A percentile compares a stretch with the other conserved stretches of the same genome.
phyloP scores from a whole-genome alignment of 306 rosid species.

The Sphenostylis stenocarpa region DNA sequence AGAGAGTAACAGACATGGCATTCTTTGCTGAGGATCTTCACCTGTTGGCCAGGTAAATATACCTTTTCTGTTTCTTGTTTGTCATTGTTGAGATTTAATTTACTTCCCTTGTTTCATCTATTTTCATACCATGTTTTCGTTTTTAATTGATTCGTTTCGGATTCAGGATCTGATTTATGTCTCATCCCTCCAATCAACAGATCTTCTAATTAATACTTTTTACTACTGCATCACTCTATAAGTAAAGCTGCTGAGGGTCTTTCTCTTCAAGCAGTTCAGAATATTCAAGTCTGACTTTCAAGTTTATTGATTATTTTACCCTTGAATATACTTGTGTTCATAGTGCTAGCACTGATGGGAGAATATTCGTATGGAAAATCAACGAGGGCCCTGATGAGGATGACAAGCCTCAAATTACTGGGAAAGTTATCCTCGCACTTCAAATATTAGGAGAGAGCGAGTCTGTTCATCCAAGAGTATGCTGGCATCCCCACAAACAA shows the following conservation, averaged over 20 bases:
- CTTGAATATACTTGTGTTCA: constrained; percentile 29
- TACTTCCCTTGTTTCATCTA: neutral
- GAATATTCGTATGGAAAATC: constrained; percentile 68
- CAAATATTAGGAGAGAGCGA: constrained; percentile 60
- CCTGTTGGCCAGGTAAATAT: constrained; percentile 68
- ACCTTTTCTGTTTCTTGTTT: constrained; percentile 20
- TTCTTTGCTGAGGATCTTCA: constrained; percentile 80
- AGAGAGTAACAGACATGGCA: constrained; percentile 78
- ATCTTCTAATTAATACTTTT: neutral
- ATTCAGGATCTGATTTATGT: neutral
- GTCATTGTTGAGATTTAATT: neutral
- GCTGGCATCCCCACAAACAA: constrained; percentile 89
- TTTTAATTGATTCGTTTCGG: neutral
- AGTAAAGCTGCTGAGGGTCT: neutral
- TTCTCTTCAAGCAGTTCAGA: neutral
- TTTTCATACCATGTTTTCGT: neutral
- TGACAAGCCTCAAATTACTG: constrained; percentile 74
- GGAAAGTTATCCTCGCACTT: constrained; percentile 55
- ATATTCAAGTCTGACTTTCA: neutral
- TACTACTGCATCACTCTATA: neutral
- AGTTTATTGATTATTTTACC: constrained; percentile 5
- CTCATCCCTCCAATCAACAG: neutral
- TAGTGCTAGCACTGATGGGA: constrained; percentile 76
- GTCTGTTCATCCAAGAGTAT: constrained; percentile 65
- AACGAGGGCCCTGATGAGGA: constrained; percentile 71